phyloP scores from a whole-genome alignment of 768 basidiomycete species.

The Stropharia rugosoannulata region DNA sequence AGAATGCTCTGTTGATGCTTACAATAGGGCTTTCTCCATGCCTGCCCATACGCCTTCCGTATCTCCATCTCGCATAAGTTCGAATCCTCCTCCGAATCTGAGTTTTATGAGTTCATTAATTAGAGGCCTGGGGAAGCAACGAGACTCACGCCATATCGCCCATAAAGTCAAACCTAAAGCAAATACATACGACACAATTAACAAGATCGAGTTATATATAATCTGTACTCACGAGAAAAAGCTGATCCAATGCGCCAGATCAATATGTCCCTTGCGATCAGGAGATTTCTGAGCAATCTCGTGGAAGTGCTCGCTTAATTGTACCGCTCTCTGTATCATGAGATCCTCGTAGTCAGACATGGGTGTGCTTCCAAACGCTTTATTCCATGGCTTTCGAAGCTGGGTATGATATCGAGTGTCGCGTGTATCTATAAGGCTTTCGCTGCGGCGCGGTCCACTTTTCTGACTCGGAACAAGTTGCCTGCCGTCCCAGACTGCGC shows the following conservation, averaged over 20 bases:
- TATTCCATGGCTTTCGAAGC: slow-evolving; percentile 38
- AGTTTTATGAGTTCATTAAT: neutral
- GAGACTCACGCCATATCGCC: slow-evolving; percentile 33
- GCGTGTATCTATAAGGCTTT: slow-evolving; percentile 24
- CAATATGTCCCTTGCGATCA: slow-evolving; percentile 15
- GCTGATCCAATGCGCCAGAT: slow-evolving; percentile 34
- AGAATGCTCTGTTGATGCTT: slow-evolving; percentile 4
- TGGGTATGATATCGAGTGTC: slow-evolving; percentile 30
- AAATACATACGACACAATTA: neutral
- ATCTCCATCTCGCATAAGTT: slow-evolving; percentile 30
- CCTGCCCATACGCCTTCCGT: slow-evolving; percentile 16
- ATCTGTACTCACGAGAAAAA: slow-evolving; percentile 31
- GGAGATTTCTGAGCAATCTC: slow-evolving; percentile 9
- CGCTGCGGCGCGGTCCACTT: no score
- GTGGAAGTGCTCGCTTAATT: slow-evolving; percentile 18
- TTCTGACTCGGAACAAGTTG: slow-evolving; percentile 2
- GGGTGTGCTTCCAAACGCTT: slow-evolving; percentile 32
- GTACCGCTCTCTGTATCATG: slow-evolving; percentile 14
- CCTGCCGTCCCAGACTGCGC: slow-evolving; percentile 26
- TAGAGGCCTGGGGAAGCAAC: neutral
- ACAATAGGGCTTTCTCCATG: slow-evolving; percentile 22
- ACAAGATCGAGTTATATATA: neutral
- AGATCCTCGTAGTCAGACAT: slow-evolving; percentile 25
- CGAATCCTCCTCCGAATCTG: slow-evolving; percentile 31
- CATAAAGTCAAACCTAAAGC: slow-evolving; percentile 34